phyloP scores from a whole-genome alignment of 2,329 filamentous ascomycete genomes.

The Fusarium sp. region DNA sequence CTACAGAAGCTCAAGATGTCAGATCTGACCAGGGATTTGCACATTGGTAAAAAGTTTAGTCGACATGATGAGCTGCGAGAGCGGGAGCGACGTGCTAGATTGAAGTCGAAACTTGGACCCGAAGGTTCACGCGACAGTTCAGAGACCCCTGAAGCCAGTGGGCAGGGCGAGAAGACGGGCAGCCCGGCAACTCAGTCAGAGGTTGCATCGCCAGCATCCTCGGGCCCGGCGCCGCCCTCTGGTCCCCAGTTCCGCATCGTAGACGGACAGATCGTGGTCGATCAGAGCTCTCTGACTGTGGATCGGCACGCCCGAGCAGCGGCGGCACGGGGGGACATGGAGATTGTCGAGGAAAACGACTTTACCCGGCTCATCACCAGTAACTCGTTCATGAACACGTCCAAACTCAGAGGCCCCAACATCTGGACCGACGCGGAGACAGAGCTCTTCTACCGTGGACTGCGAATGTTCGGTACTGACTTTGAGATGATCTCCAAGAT shows the following conservation, averaged over 20 bases:
- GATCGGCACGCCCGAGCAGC: slow-evolving; percentile 74
- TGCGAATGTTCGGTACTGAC: slow-evolving; percentile 83
- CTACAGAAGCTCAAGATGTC: slow-evolving; percentile 75
- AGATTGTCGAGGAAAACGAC: slow-evolving; percentile 80
- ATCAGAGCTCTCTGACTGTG: slow-evolving; percentile 74
- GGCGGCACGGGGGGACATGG: slow-evolving; percentile 61
- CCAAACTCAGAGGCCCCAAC: slow-evolving; percentile 72
- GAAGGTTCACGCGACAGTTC: slow-evolving; percentile 39
- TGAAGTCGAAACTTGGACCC: slow-evolving; percentile 45
- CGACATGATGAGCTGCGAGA: slow-evolving; percentile 78
- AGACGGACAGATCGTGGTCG: slow-evolving; percentile 78
- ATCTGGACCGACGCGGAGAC: slow-evolving; percentile 79
- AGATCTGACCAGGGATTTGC: slow-evolving; percentile 75
- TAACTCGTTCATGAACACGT: slow-evolving; percentile 70
- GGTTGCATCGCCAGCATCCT: slow-evolving; percentile 13
- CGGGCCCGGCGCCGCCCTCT: slow-evolving; percentile 44
- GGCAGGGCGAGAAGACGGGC: slow-evolving; percentile 31
- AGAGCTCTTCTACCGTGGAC: slow-evolving; percentile 78
- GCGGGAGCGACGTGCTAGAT: slow-evolving; percentile 64
- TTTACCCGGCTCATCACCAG: slow-evolving; percentile 78
- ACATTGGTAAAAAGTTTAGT: slow-evolving; percentile 79
- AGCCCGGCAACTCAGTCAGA: slow-evolving; percentile 33
- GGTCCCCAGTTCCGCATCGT: slow-evolving; percentile 71
- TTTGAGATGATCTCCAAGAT: slow-evolving; percentile 83
- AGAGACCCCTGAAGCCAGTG: slow-evolving; percentile 32